Evolutionary conservation across 2,329 filamentous ascomycete species (phyloP).

Genomic region (Orbilia quercus): DNA sequence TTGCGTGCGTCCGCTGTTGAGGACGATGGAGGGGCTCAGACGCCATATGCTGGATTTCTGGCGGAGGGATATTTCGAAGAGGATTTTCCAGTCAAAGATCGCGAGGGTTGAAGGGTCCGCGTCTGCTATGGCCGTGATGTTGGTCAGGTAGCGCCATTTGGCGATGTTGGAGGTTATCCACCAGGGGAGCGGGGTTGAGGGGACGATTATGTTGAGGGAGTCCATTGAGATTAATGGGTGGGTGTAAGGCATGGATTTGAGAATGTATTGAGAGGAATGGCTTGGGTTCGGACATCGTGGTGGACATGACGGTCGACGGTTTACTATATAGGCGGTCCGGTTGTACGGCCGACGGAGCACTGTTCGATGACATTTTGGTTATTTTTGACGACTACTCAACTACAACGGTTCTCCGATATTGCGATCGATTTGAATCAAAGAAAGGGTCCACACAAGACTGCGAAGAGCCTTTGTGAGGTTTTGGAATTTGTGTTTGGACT

Average conservation of each 20-base stretch:
- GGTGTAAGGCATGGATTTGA: too few species aligned
- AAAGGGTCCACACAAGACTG: background rate
- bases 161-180: conserved; percentile 42
- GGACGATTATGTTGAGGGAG: conserved; percentile 26
- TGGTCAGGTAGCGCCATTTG: conserved; percentile 36
- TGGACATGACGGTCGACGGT: too few species aligned
- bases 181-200: conserved; percentile 36
- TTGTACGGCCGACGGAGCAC: too few species aligned
- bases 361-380: too few species aligned
- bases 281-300: background rate
- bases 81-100: conserved; percentile 53
- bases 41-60: conserved; percentile 33
- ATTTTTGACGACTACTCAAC: too few species aligned
- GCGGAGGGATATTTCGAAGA: conserved; percentile 49
- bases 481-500: background rate
- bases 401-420: too few species aligned
- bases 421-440: too few species aligned
- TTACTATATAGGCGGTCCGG: too few species aligned
- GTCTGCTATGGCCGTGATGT: conserved; percentile 30
- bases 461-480: too few species aligned
- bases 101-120: conserved; percentile 27
- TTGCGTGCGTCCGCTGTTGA: conserved; percentile 1
- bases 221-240: conserved; percentile 9
- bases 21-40: conserved; percentile 12
- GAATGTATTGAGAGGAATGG: too few species aligned